Conservation (phyloP, 2,329 filamentous ascomycete genomes). For the Uncinocarpus reesii region DNA sequence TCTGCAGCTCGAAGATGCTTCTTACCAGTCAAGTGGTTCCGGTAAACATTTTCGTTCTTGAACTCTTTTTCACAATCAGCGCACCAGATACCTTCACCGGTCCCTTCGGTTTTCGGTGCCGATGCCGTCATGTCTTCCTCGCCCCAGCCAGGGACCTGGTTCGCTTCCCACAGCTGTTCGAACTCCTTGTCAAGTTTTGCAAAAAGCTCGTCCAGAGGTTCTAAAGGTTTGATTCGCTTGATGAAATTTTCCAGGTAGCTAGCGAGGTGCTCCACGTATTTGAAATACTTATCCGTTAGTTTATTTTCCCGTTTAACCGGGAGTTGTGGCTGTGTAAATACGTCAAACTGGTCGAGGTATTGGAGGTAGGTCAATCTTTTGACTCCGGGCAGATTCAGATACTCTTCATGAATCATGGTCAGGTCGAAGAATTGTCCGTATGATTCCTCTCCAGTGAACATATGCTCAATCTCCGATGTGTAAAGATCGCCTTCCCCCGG, state of each 20-base stretch:
- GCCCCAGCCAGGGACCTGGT: slow-evolving; percentile 70
- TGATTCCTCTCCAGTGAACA: slow-evolving; percentile 93
- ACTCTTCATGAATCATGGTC: slow-evolving; percentile 71
- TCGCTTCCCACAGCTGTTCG: slow-evolving; percentile 66
- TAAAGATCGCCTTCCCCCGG: slow-evolving; percentile 54
- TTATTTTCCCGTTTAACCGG: slow-evolving; percentile 73
- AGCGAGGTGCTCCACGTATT: slow-evolving; percentile 70
- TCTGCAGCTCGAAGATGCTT: slow-evolving; percentile 84
- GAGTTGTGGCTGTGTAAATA: slow-evolving; percentile 63
- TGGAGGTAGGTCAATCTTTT: slow-evolving; percentile 83
- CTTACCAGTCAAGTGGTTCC: slow-evolving; percentile 75
- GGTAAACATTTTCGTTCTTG: slow-evolving; percentile 90
- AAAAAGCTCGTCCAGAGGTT: slow-evolving; percentile 73
- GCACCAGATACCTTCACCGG: slow-evolving; percentile 71
- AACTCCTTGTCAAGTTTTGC: slow-evolving; percentile 72
- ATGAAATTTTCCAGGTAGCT: slow-evolving; percentile 83
- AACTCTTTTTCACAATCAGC: slow-evolving; percentile 89
- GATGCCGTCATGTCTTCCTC: slow-evolving; percentile 29
- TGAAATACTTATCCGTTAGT: slow-evolving; percentile 83
- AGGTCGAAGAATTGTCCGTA: slow-evolving; percentile 90
- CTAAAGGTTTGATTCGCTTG: slow-evolving; percentile 69
- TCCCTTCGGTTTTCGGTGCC: slow-evolving; percentile 43
- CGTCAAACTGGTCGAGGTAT: slow-evolving; percentile 85
- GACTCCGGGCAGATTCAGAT: slow-evolving; percentile 76
- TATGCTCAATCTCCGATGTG: slow-evolving; percentile 65